These are phyloP conservation scores for Xylaria sp. DNA, from an alignment of 2,329 filamentous ascomycete species.

Conservation along the genomic window DNA sequence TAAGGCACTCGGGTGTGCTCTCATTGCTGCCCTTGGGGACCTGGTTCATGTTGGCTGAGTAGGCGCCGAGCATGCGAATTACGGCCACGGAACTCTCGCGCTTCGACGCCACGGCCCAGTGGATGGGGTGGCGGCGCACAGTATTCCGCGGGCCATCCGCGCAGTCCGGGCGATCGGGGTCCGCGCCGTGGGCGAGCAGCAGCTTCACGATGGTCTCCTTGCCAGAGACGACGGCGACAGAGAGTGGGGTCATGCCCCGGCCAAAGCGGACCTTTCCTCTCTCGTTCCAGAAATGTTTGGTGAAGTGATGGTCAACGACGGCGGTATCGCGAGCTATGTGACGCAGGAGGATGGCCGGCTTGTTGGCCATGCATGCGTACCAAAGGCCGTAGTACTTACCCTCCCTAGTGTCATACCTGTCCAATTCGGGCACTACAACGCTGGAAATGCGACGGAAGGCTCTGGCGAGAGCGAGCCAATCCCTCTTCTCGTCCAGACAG, in stretches of 20 bases:
- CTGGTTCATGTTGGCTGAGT: conserved; percentile 16
- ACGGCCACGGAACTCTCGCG: conserved; percentile 3
- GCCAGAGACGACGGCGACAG: conserved; percentile 2
- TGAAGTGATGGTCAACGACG: conserved; percentile 10
- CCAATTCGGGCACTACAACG: conserved; percentile 4
- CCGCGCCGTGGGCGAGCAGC: conserved; percentile 20
- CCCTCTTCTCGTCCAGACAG: background rate
- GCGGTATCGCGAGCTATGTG: conserved; percentile 5
- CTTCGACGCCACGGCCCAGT: conserved; percentile 12
- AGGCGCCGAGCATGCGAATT: conserved; percentile 8
- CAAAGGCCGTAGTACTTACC: conserved; percentile 3
- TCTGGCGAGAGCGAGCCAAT: conserved; percentile 14
- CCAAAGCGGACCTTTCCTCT: background rate
- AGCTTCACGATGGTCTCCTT: background rate
- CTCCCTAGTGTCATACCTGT: background rate
- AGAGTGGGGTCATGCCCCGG: conserved; percentile 7
- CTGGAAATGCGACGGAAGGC: conserved; percentile 4
- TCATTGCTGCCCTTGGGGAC: background rate
- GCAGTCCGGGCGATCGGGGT: conserved; percentile 8
- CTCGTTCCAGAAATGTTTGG: background rate
- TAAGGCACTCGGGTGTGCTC: background rate
- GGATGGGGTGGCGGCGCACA: conserved; percentile 8
- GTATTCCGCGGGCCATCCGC: background rate
- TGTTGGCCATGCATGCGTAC: conserved; percentile 11
- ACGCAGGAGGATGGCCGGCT: background rate